These are phyloP conservation scores for Rhodocollybia butyracea DNA, from an alignment of 768 basidiomycete genomes.

Conservation along the genomic window DNA sequence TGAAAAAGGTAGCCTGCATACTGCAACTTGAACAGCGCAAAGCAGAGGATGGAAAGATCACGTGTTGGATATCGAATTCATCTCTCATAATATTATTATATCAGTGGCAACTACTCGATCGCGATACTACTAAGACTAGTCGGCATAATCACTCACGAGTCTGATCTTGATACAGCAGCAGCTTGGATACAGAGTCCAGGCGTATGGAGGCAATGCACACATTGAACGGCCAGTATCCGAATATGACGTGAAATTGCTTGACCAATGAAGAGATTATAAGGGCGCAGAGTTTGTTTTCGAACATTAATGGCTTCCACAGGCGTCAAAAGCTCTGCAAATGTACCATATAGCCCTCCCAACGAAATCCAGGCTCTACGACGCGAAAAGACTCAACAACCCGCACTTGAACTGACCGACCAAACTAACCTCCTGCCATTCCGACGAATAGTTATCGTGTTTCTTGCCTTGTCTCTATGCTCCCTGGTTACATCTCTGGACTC, in stretches of 20 bases:
- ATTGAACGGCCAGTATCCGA: background rate
- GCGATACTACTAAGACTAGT: too few species aligned
- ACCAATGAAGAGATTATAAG: background rate
- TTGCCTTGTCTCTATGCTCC: conserved; percentile 57
- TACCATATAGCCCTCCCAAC: too few species aligned
- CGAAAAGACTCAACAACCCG: too few species aligned
- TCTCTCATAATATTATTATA: too few species aligned
- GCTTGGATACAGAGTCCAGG: too few species aligned
- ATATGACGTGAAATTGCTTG: background rate
- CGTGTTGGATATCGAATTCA: too few species aligned
- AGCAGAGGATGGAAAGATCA: too few species aligned
- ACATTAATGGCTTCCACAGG: background rate
- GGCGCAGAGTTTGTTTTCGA: background rate
- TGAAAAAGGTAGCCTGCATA: background rate
- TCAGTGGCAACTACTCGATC: too few species aligned
- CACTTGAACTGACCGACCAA: conserved; percentile 55
- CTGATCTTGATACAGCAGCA: too few species aligned
- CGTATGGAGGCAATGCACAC: too few species aligned
- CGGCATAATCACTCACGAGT: too few species aligned
- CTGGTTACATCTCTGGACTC: conserved; percentile 65
- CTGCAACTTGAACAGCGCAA: background rate
- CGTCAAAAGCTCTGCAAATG: background rate
- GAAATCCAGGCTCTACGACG: too few species aligned
- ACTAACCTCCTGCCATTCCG: conserved; percentile 69
- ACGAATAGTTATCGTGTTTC: conserved; percentile 60